Evolutionary conservation across 129 eudicot genomes (phyloP).

Genomic region (Saussurea involucrata): DNA sequence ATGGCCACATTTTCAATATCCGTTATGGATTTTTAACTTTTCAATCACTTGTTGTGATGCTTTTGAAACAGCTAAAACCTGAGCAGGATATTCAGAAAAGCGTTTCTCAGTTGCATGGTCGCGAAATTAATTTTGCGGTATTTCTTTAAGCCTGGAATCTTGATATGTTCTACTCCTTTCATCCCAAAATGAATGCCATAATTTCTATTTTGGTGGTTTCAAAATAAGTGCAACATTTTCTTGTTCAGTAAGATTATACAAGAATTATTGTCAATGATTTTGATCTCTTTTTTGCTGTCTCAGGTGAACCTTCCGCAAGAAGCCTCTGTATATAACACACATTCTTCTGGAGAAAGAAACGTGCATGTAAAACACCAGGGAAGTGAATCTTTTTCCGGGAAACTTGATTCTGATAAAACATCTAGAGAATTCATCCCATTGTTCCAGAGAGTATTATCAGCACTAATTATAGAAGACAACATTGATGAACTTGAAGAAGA

Average conservation of each 20-base stretch:
- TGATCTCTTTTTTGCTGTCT: not conserved
- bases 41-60: not conserved
- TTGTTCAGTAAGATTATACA: slow-evolving; percentile 3
- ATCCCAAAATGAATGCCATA: not conserved
- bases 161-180: not conserved
- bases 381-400: slow-evolving; percentile 39
- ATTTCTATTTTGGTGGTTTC: not conserved
- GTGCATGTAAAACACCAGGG: slow-evolving; percentile 43
- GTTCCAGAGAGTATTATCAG: slow-evolving; percentile 85
- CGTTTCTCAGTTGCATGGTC: slow-evolving; percentile 32
- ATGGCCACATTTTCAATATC: not conserved
- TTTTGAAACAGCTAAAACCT: slow-evolving; percentile 61
- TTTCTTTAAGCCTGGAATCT: slow-evolving; percentile 8
- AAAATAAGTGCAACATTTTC: slow-evolving; percentile 2
- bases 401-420: slow-evolving; percentile 43
- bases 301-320: slow-evolving; percentile 51
- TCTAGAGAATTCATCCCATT: slow-evolving; percentile 46
- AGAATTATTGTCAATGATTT: not conserved
- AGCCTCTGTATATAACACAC: slow-evolving; percentile 28
- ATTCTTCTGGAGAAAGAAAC: slow-evolving; percentile 36
- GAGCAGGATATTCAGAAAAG: slow-evolving; percentile 48
- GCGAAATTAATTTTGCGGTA: slow-evolving; percentile 43
- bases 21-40: not conserved
- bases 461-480: slow-evolving; percentile 73
- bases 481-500: slow-evolving; percentile 69